Evolutionary conservation across 2,329 filamentous ascomycete species (phyloP), one percentile per base, ranked within the genome.

Genomic region (Sarocladium kiliense): DNA sequence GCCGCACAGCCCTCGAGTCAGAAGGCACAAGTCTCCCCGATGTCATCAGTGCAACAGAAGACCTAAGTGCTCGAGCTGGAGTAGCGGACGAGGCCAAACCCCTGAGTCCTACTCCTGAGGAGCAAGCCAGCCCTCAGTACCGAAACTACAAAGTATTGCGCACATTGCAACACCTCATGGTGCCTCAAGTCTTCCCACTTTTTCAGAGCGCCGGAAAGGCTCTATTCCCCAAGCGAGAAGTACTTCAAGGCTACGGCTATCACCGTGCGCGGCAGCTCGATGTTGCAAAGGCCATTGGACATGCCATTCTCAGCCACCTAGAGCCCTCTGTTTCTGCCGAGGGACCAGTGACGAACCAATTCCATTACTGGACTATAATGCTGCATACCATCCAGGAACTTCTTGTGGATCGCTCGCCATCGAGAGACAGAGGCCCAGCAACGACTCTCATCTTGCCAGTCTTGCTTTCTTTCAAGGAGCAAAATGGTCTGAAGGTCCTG

Each of bases 171-270:
- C 87, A 88, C 63, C 86, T 89, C 32, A 81, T 95, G 62, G 86
- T 92, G 21, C 85, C 85, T 9, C 86, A 87, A 2, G 87, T 92
- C n/a, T 88, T 90, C 18, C 86, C 88, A 0, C 88, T 97, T 62
- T 88, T 96, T 66, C 90, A 96, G 64, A 87, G 85, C 1, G 75
- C 97, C 42, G 93, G 93, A 12, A 94, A 91, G 68, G 83, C 88
- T 16, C 75, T 97, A 21, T 78, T 96, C 3, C 84, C 85, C 42
- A 88, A 90, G 57, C 84, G 91, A 51, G 84, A 84, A 58, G 61
- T 64, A 30, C 65, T 66, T 26, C 66, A 69, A 36, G 78, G 83
- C 26, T 91, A 97, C 62, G 63, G 74, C 2, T 86, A 77, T 60
- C 64, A 76, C 55, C 71, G 81, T 59, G 72, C 75, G 54, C 75